Percentiles rank a stretch among this genome's conserved stretches.
These are phyloP conservation scores for Auricularia auricula-judae DNA, from an alignment of 768 basidiomycete genomes.

Conservation along the genomic window DNA sequence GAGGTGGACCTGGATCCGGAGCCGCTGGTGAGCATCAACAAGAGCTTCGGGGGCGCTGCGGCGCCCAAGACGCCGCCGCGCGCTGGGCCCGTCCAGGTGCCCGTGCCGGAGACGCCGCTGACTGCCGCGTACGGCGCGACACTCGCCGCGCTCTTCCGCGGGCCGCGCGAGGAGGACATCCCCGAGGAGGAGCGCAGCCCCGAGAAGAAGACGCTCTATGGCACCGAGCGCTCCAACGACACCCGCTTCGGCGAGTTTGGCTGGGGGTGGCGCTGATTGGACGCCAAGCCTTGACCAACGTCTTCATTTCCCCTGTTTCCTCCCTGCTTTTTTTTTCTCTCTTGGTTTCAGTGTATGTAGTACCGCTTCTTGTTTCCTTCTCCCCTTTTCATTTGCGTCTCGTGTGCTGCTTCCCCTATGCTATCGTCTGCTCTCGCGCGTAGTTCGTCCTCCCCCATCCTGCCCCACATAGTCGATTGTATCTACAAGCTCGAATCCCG, in stretches of 20 bases:
- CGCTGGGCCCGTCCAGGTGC: not conserved
- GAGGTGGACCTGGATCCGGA: not conserved
- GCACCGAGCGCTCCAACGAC: constrained; percentile 70
- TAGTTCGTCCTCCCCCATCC: too few species aligned
- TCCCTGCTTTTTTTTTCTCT: too few species aligned
- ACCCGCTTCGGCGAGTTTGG: constrained; percentile 83
- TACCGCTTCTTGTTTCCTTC: too few species aligned
- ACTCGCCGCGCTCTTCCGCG: not conserved
- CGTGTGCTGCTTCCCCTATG: too few species aligned
- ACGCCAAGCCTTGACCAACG: too few species aligned
- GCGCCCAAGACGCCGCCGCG: not conserved
- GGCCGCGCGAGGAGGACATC: not conserved
- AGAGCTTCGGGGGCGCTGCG: not conserved
- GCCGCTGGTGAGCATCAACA: not conserved
- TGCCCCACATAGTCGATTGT: too few species aligned
- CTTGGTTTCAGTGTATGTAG: too few species aligned
- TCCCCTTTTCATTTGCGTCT: too few species aligned
- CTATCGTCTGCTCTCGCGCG: too few species aligned
- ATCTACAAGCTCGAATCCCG: too few species aligned
- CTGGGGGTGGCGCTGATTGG: not conserved
- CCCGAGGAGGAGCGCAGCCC: not conserved
- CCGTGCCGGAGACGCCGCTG: not conserved
- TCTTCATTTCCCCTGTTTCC: too few species aligned
- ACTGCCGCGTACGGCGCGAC: not conserved
- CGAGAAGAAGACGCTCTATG: constrained; percentile 52